Conservation (phyloP, 2,329 filamentous ascomycete genomes). For the Sporothrix pseudoabietina region DNA sequence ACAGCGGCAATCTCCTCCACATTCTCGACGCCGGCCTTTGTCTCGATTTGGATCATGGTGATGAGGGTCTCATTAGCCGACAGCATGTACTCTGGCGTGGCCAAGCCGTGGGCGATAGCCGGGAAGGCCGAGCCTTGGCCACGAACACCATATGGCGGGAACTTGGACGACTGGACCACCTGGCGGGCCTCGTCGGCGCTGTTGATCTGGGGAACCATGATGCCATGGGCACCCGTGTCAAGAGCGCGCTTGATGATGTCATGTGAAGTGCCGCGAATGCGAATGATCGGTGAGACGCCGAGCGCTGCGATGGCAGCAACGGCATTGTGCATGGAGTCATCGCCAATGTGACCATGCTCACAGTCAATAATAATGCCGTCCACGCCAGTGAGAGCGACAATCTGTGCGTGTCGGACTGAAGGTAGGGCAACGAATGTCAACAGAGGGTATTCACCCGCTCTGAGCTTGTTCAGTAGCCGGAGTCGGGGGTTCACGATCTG, state of each 20-base stretch:
- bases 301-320: slow-evolving; percentile 55
- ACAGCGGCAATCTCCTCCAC: slow-evolving; percentile 49
- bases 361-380: slow-evolving; percentile 56
- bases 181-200: slow-evolving; percentile 50
- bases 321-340: slow-evolving; percentile 56
- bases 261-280: slow-evolving; percentile 44
- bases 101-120: slow-evolving; percentile 49
- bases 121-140: slow-evolving; percentile 56
- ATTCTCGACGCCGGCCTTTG: slow-evolving; percentile 48
- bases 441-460: slow-evolving; percentile 40
- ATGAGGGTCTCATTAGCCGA: slow-evolving; percentile 53
- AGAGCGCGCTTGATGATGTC: slow-evolving; percentile 56
- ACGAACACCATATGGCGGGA: slow-evolving; percentile 52
- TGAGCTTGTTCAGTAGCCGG: slow-evolving; percentile 41
- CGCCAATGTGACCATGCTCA: slow-evolving; percentile 57
- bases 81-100: slow-evolving; percentile 53
- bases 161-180: slow-evolving; percentile 53
- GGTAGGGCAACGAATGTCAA: slow-evolving; percentile 55
- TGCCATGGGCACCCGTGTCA: slow-evolving; percentile 54
- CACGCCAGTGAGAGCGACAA: slow-evolving; percentile 52
- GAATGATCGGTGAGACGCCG: slow-evolving; percentile 49
- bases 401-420: slow-evolving; percentile 51
- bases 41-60: slow-evolving; percentile 51
- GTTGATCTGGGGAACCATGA: slow-evolving; percentile 53
- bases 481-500: slow-evolving; percentile 27